Evolutionary conservation across 73 alveolate genomes (phyloP).

Genomic region (Paraurostyla sp.): DNA sequence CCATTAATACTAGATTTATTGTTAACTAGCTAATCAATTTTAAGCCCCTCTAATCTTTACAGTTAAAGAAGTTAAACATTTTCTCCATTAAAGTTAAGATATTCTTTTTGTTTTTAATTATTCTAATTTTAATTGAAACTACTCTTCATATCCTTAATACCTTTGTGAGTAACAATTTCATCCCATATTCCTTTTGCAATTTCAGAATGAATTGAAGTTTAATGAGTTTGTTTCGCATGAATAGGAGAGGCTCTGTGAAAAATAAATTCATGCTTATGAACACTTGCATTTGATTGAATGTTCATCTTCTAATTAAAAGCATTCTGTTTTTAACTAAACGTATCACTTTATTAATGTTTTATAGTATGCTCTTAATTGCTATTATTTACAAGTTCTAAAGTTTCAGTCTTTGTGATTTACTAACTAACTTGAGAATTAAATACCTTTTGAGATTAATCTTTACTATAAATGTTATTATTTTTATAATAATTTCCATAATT

Average conservation of each 20-base stretch:
- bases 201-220: not conserved
- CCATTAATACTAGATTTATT: not conserved
- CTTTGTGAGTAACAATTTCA: conserved; percentile 1
- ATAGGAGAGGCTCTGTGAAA: not conserved
- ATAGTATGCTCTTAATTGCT: too few relatives aligned
- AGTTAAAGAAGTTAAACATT: not conserved
- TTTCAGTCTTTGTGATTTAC: too few relatives aligned
- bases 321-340: too few relatives aligned
- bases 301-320: too few relatives aligned
- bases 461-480: too few relatives aligned
- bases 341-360: too few relatives aligned
- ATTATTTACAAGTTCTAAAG: too few relatives aligned
- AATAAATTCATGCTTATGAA: not conserved
- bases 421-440: too few relatives aligned
- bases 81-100: not conserved
- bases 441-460: too few relatives aligned
- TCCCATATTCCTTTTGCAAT: not conserved
- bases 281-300: not conserved
- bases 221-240: not conserved
- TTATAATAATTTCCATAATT: too few relatives aligned
- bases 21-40: not conserved
- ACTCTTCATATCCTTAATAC: not conserved
- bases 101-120: not conserved
- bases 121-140: not conserved
- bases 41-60: not conserved